phyloP scores from a whole-genome alignment of 768 basidiomycete genomes.

The Lactarius deliciosus region DNA sequence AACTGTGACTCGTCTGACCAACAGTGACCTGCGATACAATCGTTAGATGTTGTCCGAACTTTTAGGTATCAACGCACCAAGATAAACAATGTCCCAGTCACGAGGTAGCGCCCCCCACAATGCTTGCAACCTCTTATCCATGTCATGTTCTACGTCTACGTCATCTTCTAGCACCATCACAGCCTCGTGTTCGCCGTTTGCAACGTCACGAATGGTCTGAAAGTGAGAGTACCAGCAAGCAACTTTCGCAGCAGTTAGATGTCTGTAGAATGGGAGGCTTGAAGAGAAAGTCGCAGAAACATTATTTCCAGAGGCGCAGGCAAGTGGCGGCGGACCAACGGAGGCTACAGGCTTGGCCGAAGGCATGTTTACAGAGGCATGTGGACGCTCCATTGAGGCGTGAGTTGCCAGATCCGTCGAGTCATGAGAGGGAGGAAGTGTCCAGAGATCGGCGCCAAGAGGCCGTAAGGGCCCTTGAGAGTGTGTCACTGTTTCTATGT shows the following conservation, averaged over 20 bases:
- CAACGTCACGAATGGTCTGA: slow-evolving; percentile 47
- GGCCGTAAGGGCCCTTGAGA: slow-evolving; percentile 19
- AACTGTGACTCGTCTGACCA: slow-evolving; percentile 68
- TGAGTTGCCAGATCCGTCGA: background rate
- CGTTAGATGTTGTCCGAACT: slow-evolving; percentile 15
- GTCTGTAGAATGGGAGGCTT: slow-evolving; percentile 44
- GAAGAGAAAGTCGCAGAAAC: slow-evolving; percentile 39
- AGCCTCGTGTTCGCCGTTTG: slow-evolving; percentile 37
- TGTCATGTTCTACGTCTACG: slow-evolving; percentile 71
- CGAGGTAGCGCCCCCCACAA: slow-evolving; percentile 55
- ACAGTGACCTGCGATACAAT: slow-evolving; percentile 57
- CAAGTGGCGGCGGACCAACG: slow-evolving; percentile 17
- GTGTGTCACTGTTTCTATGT: slow-evolving; percentile 18
- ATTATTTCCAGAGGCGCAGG: slow-evolving; percentile 37
- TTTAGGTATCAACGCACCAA: slow-evolving; percentile 45
- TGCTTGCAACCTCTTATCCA: slow-evolving; percentile 41
- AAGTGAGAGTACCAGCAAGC: slow-evolving; percentile 76
- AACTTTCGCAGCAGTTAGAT: slow-evolving; percentile 58
- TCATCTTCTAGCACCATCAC: slow-evolving; percentile 75
- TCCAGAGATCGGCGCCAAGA: slow-evolving; percentile 32
- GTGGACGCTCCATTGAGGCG: slow-evolving; percentile 6
- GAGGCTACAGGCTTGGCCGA: background rate
- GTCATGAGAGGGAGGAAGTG: slow-evolving; percentile 9
- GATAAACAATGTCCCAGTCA: slow-evolving; percentile 72
- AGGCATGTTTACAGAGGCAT: slow-evolving; percentile 1